These are phyloP conservation scores for Phaffia tasmanica DNA, from an alignment of 768 basidiomycete genomes.

Conservation along the genomic window DNA sequence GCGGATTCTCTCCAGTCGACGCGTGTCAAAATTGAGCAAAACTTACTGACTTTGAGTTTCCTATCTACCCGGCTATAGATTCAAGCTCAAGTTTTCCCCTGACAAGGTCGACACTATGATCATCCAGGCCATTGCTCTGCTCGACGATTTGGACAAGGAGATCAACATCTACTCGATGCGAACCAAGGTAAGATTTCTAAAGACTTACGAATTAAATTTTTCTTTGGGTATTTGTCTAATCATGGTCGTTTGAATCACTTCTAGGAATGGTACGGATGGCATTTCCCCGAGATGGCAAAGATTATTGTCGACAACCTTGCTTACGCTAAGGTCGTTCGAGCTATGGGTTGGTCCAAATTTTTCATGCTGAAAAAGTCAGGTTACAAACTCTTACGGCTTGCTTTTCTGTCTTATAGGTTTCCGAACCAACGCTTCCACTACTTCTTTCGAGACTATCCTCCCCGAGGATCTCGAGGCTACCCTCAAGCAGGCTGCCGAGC, in stretches of 20 bases:
- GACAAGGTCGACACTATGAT: slow-evolving; percentile 99
- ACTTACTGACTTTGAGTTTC: not conserved
- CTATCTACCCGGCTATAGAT: slow-evolving; percentile 44
- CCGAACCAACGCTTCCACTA: slow-evolving; percentile 81
- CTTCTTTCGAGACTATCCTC: slow-evolving; percentile 75
- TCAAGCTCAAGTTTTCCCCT: slow-evolving; percentile 98
- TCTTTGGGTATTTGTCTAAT: slow-evolving; percentile 2
- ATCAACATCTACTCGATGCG: slow-evolving; percentile 99
- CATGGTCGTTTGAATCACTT: not conserved
- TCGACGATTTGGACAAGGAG: slow-evolving; percentile 98
- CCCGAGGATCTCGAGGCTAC: slow-evolving; percentile 95
- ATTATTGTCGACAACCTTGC: slow-evolving; percentile 95
- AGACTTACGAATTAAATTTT: not conserved
- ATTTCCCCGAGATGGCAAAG: slow-evolving; percentile 99
- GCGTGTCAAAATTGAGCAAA: no score
- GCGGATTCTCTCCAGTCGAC: no score
- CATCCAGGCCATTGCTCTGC: slow-evolving; percentile 90
- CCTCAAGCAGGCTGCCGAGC: slow-evolving; percentile 88
- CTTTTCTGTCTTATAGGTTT: slow-evolving; percentile 49
- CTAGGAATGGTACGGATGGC: slow-evolving; percentile 99
- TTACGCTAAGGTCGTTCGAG: slow-evolving; percentile 83
- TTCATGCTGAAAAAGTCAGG: not conserved
- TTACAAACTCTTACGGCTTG: not conserved
- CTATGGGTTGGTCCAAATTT: slow-evolving; percentile 57
- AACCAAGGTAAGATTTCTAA: slow-evolving; percentile 59